These are phyloP conservation scores for Didymella pinodella DNA, from an alignment of 2,329 filamentous ascomycete genomes.

Conservation along the genomic window DNA sequence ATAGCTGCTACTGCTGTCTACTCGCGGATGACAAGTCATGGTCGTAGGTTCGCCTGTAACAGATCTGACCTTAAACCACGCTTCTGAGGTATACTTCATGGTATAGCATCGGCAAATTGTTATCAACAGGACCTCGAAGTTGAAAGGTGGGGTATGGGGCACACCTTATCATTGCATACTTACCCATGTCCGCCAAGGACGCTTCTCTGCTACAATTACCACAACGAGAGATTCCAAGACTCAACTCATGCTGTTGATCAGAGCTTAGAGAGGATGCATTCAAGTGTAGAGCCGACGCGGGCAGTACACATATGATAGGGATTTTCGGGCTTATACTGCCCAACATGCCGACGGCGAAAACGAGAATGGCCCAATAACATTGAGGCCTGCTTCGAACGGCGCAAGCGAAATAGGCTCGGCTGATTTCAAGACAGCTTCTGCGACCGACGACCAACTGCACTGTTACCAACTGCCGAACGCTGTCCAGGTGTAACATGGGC, in stretches of 20 bases:
- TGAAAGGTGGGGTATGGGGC: not conserved
- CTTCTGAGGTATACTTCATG: not conserved
- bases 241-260: slow-evolving; percentile 1
- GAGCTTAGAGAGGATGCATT: not conserved
- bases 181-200: slow-evolving; percentile 3
- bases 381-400: no score
- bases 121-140: not conserved
- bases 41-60: not conserved
- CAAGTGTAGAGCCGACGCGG: not conserved
- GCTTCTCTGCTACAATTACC: slow-evolving; percentile 5
- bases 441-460: no score
- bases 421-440: no score
- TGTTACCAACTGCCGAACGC: no score
- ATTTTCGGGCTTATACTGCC: not conserved
- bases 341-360: not conserved
- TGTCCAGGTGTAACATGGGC: no score
- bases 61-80: not conserved
- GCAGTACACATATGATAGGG: not conserved
- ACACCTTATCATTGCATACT: slow-evolving; percentile 13
- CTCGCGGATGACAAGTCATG: not conserved
- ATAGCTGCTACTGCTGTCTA: not conserved
- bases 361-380: not conserved
- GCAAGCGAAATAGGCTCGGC: no score
- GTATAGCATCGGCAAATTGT: not conserved
- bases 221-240: not conserved